A percentile compares a stretch with the other conserved stretches of the same genome.
Evolutionary conservation across 345 rosid genomes (phyloP).

Genomic region (Zanthoxylum bungeanum): DNA sequence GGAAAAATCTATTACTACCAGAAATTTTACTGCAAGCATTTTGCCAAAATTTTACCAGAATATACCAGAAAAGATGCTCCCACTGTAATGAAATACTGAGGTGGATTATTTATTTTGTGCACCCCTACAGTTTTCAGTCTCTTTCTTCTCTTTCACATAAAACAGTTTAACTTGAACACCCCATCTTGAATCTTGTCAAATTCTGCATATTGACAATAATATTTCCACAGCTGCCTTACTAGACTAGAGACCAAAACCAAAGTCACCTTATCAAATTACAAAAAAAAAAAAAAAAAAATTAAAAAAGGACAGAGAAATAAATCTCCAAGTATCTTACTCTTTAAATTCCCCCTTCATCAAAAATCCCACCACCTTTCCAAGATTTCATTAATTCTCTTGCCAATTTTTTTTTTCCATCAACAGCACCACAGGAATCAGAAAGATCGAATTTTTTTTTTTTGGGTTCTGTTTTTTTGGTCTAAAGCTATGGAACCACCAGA

Average conservation of each 20-base stretch:
- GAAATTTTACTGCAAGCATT: neutral
- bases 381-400: neutral
- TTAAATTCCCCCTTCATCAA: neutral
- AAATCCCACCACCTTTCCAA: neutral
- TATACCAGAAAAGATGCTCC: neutral
- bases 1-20: neutral
- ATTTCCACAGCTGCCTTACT: constrained; percentile 9
- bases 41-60: neutral
- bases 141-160: neutral
- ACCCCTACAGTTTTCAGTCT: no score
- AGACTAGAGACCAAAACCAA: neutral
- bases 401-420: neutral
- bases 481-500: constrained; percentile 61
- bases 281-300: neutral
- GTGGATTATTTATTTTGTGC: no score
- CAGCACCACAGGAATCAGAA: neutral
- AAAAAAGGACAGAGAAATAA: neutral
- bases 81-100: neutral
- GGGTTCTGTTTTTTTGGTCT: constrained; percentile 1
- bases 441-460: constrained; percentile 6
- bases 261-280: neutral
- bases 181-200: neutral
- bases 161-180: neutral
- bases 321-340: neutral
- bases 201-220: neutral